Evolutionary conservation across 2,329 filamentous ascomycete species (phyloP), one percentile per base, ranked within the genome.

Genomic region (Apiospora rasikravindrae): DNA sequence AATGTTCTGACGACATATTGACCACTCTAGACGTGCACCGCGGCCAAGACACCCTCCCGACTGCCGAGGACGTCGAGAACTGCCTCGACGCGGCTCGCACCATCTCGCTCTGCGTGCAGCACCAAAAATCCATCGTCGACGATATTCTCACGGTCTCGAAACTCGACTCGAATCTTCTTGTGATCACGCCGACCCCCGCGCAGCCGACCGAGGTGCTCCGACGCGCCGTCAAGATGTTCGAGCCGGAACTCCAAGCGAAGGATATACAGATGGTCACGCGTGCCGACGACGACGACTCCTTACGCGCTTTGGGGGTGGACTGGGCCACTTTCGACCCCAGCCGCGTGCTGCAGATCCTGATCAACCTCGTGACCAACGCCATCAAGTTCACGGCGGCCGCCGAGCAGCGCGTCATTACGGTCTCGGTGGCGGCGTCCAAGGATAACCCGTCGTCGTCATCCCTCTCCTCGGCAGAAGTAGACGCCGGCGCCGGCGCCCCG

Each of bases 351-450:
- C 88, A 90, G 77, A 86, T 90, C 1, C 81, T 90, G 24, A 89
- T 90, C 79, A 90, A 90, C 74, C 82, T 90, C 4, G 86, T 87
- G 4, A 89, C 88, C n/a, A 90, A 90, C 74, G 87, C 88, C 11
- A 89, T 90, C 81, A 90, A 90, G 71, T 90, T 90, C 76, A 91
- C 86, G 2, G 79, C 76, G 71, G 16, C 78, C 71, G 40, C 80
- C 71, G 26, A 77, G 69, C 82, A 53, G 45, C 72, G 82, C 5
- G 24, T 68, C 0, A 89, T 90, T 69, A 86, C 84, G 5, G 86
- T 90, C 1, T 83, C 85, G 0, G 81, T 89, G 0, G 85, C 83
- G 5, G 88, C 87, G 0, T 87, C 86, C 6, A 79, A 73, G 4
- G 2, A 2, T 5, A 37, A 37, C 33, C 33, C 33, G 2, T 37